These are phyloP conservation scores for Warburgia ugandensis DNA, from an alignment of 164 flowering plant genomes.

Conservation along the genomic window DNA sequence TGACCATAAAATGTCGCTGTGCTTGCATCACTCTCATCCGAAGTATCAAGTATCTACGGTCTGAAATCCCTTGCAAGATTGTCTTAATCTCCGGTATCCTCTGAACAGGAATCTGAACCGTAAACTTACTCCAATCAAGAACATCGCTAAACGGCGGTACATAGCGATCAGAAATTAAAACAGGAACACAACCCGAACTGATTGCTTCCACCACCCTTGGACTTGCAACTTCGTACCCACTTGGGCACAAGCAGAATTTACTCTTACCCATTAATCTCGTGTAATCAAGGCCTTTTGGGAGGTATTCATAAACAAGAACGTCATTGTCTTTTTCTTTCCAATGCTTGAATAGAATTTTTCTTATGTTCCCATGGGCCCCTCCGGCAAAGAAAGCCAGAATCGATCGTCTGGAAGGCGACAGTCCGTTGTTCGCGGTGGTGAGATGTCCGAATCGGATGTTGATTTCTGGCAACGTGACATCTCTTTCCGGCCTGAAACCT, in stretches of 20 bases:
- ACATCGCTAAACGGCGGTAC: constrained; percentile 74
- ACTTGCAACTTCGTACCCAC: constrained; percentile 84
- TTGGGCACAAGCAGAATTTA: constrained; percentile 75
- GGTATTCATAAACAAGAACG: constrained; percentile 50
- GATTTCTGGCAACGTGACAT: constrained; percentile 9
- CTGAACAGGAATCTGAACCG: constrained; percentile 36
- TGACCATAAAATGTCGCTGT: constrained; percentile 8
- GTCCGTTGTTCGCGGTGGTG: not conserved
- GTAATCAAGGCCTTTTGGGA: constrained; percentile 46
- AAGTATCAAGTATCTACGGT: constrained; percentile 21
- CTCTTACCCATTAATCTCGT: constrained; percentile 38
- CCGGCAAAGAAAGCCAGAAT: constrained; percentile 61
- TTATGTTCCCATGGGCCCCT: constrained; percentile 58
- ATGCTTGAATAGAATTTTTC: constrained; percentile 43
- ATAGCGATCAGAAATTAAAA: constrained; percentile 48
- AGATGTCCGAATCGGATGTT: constrained; percentile 2
- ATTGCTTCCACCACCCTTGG: constrained; percentile 70
- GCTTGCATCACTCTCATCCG: constrained; percentile 3
- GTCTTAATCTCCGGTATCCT: constrained; percentile 58
- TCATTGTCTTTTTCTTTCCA: constrained; percentile 55
- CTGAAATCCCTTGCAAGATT: constrained; percentile 32
- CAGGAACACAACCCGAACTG: constrained; percentile 69
- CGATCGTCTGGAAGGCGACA: not conserved
- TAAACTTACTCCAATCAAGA: constrained; percentile 57
- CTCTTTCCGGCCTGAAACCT: constrained; percentile 5